phyloP scores from a whole-genome alignment of 2,329 filamentous ascomycete genomes.

The Sporothrix phasma region DNA sequence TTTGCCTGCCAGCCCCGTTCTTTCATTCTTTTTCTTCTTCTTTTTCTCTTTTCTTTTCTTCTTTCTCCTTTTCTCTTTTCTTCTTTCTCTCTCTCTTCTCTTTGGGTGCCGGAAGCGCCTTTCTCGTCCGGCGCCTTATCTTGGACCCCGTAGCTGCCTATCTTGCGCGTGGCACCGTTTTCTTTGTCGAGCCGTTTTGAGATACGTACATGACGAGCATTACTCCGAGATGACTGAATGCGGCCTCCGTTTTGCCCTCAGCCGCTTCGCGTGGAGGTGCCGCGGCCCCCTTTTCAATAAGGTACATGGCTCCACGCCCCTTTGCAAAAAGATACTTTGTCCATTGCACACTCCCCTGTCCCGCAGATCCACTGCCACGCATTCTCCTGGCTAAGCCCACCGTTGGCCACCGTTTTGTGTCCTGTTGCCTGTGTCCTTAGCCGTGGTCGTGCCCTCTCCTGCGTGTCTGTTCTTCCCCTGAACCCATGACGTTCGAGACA shows the following conservation, averaged over 20 bases:
- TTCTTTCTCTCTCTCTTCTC: background rate
- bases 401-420: background rate
- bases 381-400: background rate
- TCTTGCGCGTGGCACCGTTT: background rate
- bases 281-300: background rate
- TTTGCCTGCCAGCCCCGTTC: background rate
- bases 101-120: background rate
- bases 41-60: background rate
- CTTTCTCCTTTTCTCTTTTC: background rate
- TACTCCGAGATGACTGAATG: background rate
- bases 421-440: background rate
- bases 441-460: background rate
- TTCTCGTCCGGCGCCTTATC: too few species aligned
- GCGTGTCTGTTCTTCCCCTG: background rate
- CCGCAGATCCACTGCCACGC: conserved; percentile 15
- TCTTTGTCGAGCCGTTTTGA: background rate
- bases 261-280: background rate
- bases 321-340: conserved; percentile 4
- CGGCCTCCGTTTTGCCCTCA: background rate
- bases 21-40: background rate
- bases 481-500: background rate
- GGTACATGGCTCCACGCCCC: background rate
- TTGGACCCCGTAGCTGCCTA: background rate
- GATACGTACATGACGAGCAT: background rate
- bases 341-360: background rate